These are phyloP conservation scores for Podaxis sp. DNA, from an alignment of 768 basidiomycete species.

Conservation along the genomic window DNA sequence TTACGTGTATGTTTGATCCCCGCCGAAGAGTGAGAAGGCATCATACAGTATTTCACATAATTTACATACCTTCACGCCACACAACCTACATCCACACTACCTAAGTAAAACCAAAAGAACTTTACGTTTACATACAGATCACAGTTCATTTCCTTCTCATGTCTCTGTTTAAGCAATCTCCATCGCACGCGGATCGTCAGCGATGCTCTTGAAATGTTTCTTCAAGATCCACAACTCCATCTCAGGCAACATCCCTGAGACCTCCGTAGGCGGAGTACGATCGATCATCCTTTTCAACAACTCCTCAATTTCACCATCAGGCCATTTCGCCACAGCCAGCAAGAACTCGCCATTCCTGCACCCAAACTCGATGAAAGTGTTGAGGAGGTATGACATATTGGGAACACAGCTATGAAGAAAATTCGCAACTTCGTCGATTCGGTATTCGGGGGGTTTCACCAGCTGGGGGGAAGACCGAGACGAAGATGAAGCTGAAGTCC, in stretches of 20 bases:
- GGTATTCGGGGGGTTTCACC: background rate
- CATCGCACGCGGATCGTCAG: background rate
- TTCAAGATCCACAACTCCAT: background rate
- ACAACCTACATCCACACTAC: no score
- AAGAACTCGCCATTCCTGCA: background rate
- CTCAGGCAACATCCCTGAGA: background rate
- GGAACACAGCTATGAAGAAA: conserved; percentile 6
- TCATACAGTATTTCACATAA: no score
- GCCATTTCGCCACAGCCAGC: background rate
- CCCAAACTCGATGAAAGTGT: conserved; percentile 3
- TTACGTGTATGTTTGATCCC: no score
- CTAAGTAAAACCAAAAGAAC: background rate
- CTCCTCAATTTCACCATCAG: background rate
- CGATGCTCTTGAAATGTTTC: background rate
- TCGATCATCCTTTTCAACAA: background rate
- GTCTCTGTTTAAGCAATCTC: background rate
- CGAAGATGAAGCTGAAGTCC: no score
- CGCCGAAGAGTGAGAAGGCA: no score
- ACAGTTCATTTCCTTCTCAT: no score
- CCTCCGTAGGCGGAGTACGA: background rate
- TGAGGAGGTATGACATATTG: background rate
- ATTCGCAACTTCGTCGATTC: background rate
- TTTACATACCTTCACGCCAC: no score
- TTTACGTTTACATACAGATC: background rate
- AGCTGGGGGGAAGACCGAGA: no score